A percentile compares a stretch with the other conserved stretches of the same genome.
Conservation (phyloP, 768 basidiomycete genomes). For the Cystofilobasidium macerans region DNA sequence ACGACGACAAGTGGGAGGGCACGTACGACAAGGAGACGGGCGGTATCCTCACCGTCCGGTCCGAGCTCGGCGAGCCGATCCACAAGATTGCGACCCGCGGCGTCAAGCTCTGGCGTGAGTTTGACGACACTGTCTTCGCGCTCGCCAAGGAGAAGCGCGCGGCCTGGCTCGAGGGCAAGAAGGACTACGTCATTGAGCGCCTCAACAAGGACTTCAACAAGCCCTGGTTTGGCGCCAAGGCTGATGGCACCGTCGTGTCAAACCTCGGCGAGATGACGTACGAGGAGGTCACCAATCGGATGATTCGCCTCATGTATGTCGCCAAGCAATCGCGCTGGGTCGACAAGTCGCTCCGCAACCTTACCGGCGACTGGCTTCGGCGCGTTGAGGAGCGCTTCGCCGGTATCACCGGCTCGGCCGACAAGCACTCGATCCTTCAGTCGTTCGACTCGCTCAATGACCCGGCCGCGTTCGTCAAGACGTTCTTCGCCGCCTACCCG, state of each 20-base stretch:
- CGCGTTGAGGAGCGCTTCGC: constrained; percentile 92
- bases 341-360: constrained; percentile 77
- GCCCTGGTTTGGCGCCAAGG: constrained; percentile 92
- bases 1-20: constrained; percentile 74
- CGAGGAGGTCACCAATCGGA: constrained; percentile 82
- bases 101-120: constrained; percentile 98
- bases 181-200: constrained; percentile 77
- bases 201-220: constrained; percentile 93
- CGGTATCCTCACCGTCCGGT: constrained; percentile 90
- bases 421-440: constrained; percentile 71
- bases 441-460: constrained; percentile 76
- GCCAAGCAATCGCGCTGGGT: constrained; percentile 85
- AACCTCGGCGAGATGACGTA: constrained; percentile 97
- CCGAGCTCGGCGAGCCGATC: constrained; percentile 96
- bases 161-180: constrained; percentile 74
- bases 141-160: constrained; percentile 89
- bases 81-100: constrained; percentile 97
- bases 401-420: constrained; percentile 55
- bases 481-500: constrained; percentile 73
- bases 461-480: constrained; percentile 59
- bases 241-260: constrained; percentile 67
- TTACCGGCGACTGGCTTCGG: constrained; percentile 92
- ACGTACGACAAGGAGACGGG: constrained; percentile 90
- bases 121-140: constrained; percentile 91
- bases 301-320: constrained; percentile 91